phyloP scores from a whole-genome alignment of 1,284 basidiomycete genomes.

The Athelia sp. region DNA sequence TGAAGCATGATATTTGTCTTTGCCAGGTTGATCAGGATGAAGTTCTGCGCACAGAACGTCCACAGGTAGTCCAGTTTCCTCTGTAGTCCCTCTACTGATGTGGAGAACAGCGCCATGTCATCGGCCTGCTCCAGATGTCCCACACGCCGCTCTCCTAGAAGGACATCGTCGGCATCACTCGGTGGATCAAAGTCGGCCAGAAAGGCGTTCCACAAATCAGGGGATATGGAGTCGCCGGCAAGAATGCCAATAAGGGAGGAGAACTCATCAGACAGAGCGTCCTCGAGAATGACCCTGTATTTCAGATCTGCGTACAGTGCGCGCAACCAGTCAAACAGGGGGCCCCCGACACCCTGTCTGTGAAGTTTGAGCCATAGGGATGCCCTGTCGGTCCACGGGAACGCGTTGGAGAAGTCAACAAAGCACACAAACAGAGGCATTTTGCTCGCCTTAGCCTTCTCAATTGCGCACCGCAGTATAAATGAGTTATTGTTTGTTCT shows the following conservation, averaged over 20 bases:
- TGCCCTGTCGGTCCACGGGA: constrained; percentile 9
- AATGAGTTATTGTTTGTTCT: not conserved
- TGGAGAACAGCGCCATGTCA: no score
- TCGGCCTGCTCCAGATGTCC: no score
- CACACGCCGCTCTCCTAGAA: no score
- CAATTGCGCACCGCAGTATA: constrained; percentile 5
- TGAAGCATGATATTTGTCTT: no score
- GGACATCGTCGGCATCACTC: no score
- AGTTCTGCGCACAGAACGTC: no score
- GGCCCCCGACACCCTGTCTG: not conserved
- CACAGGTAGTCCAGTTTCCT: no score
- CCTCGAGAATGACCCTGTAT: not conserved
- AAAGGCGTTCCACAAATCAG: no score
- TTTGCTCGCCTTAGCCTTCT: constrained; percentile 2
- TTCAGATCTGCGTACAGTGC: not conserved
- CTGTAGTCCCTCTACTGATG: no score
- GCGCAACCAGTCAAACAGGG: not conserved
- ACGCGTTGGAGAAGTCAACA: constrained; percentile 13
- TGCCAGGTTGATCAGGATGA: no score
- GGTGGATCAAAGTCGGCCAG: no score
- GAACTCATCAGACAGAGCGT: not conserved
- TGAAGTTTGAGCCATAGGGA: not conserved
- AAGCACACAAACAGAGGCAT: constrained; percentile 9
- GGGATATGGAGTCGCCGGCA: constrained; percentile 3
- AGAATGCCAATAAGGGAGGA: constrained; percentile 4